Percentiles rank a stretch among this genome's conserved stretches.
These are phyloP conservation scores for Tricholoma bakamatsutake DNA, from an alignment of 768 basidiomycete species.

Conservation along the genomic window DNA sequence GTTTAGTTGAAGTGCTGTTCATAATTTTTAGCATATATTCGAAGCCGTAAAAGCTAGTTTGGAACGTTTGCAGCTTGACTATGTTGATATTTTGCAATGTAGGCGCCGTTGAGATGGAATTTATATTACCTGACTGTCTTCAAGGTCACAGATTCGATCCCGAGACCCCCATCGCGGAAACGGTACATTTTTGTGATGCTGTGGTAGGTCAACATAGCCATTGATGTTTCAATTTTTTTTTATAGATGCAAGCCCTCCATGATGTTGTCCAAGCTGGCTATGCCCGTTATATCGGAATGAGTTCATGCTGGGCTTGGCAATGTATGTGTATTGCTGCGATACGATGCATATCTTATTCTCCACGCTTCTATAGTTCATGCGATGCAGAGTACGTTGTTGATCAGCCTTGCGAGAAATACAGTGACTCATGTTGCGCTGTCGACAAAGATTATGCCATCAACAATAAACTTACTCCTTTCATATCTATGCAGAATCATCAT, in stretches of 20 bases:
- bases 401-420: not conserved
- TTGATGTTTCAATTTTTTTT: not conserved
- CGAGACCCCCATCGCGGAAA: constrained; percentile 55
- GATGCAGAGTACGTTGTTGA: constrained; percentile 45
- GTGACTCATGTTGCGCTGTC: not conserved
- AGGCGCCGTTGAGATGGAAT: constrained; percentile 3
- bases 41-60: constrained; percentile 57
- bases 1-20: not conserved
- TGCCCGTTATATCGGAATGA: constrained; percentile 57
- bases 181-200: constrained; percentile 21
- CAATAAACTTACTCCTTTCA: constrained; percentile 54
- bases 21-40: constrained; percentile 61
- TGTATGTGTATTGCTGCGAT: constrained; percentile 27
- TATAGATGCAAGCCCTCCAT: constrained; percentile 60
- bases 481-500: constrained; percentile 69
- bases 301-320: constrained; percentile 50
- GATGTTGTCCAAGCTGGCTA: constrained; percentile 64
- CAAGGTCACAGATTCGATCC: constrained; percentile 51
- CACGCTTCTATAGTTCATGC: constrained; percentile 33
- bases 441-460: constrained; percentile 51
- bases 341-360: not conserved
- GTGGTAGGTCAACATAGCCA: not conserved
- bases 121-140: not conserved
- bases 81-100: constrained; percentile 74
- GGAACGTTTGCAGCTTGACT: constrained; percentile 66